A percentile compares a stretch with the other conserved stretches of the same genome.
phyloP scores from a whole-genome alignment of 2,329 filamentous ascomycete species.

The Tolypocladium inflatum region DNA sequence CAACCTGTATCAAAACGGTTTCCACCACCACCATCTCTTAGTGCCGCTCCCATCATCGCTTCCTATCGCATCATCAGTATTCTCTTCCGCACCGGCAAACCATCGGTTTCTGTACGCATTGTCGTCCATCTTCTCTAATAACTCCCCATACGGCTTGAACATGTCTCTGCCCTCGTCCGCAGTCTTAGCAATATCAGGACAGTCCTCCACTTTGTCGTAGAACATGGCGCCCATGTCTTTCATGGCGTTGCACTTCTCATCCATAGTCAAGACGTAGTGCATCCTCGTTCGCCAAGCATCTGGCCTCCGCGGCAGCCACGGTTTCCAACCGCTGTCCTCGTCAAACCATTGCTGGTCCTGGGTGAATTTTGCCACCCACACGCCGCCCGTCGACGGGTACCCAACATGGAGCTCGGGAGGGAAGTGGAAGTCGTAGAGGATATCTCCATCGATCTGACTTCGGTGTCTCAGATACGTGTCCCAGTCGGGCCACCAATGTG shows the following conservation, averaged over 20 bases:
- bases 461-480: neutral
- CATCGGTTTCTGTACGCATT: neutral
- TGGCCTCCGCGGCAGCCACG: too few relatives aligned
- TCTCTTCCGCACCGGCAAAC: neutral
- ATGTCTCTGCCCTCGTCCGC: neutral
- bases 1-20: neutral
- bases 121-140: neutral
- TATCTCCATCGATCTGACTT: neutral
- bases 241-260: neutral
- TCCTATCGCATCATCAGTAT: neutral
- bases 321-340: neutral
- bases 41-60: neutral
- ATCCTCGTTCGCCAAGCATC: neutral
- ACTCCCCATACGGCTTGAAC: neutral
- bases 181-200: neutral
- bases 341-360: neutral
- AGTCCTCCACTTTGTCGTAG: neutral
- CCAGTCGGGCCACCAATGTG: constrained; percentile 3
- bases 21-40: neutral
- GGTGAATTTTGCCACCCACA: neutral
- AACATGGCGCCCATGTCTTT: neutral
- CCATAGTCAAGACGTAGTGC: neutral
- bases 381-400: neutral
- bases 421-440: neutral
- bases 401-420: neutral